phyloP scores from a whole-genome alignment of 2,329 filamentous ascomycete species.

The Lomentospora prolificans region DNA sequence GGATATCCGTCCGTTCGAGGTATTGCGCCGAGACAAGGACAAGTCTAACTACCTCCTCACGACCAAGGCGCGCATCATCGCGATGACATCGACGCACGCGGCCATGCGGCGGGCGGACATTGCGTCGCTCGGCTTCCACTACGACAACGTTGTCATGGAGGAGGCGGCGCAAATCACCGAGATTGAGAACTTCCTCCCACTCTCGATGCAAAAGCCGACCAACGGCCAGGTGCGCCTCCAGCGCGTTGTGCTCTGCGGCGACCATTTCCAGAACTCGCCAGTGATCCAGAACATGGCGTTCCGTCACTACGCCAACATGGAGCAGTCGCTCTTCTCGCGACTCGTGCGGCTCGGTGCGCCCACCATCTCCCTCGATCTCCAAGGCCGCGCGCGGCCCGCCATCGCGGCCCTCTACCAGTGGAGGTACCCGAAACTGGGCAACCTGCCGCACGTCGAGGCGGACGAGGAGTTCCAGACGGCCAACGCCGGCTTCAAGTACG shows the following conservation, averaged over 20 bases:
- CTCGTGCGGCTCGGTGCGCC: conserved; percentile 90
- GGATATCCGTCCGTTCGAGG: conserved; percentile 91
- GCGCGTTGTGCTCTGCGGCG: conserved; percentile 83
- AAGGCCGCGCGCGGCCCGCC: conserved; percentile 79
- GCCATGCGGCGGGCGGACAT: conserved; percentile 92
- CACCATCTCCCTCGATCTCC: conserved; percentile 78
- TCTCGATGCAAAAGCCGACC: conserved; percentile 73
- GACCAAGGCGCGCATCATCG: conserved; percentile 93
- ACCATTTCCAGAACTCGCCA: conserved; percentile 94
- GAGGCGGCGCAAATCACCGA: conserved; percentile 97
- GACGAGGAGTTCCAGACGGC: conserved; percentile 64
- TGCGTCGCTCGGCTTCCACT: conserved; percentile 83
- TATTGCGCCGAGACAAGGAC: conserved; percentile 77
- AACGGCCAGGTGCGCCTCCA: conserved; percentile 64
- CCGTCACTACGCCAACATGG: conserved; percentile 88
- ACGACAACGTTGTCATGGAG: conserved; percentile 97
- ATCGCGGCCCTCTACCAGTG: conserved; percentile 88
- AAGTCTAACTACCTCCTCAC: conserved; percentile 93
- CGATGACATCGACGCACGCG: conserved; percentile 97
- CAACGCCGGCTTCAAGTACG: conserved; percentile 86
- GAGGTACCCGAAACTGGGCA: conserved; percentile 75
- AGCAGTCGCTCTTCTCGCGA: conserved; percentile 89
- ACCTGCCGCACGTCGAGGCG: conserved; percentile 64
- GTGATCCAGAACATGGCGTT: conserved; percentile 92
- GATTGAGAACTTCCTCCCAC: conserved; percentile 90